Evolutionary conservation across 1,139 yeast genomes (phyloP).

Genomic region (Yamadazyma pseudoaaseri): DNA sequence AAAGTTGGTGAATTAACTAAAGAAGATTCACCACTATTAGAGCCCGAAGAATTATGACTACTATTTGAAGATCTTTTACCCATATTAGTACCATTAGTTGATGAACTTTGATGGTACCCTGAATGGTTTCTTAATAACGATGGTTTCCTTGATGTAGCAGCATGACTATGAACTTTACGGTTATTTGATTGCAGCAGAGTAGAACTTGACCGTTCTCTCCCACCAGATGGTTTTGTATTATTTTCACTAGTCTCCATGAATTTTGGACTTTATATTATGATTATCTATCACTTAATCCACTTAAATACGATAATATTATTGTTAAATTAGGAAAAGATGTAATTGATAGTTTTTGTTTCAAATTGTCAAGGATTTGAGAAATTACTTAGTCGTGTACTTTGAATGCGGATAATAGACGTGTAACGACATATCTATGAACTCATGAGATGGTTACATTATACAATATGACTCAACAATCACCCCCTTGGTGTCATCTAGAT

Average conservation of each 20-base stretch:
- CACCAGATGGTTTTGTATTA: background rate
- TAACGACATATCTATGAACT: background rate
- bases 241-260: conserved; percentile 2
- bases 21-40: conserved; percentile 11
- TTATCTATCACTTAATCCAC: no score
- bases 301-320: no score
- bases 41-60: conserved; percentile 10
- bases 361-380: background rate
- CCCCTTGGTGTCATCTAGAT: conserved; percentile 9
- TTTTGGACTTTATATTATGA: background rate
- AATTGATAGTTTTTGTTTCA: no score
- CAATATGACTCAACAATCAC: conserved; percentile 7
- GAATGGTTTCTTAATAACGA: conserved; percentile 22
- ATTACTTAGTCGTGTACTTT: background rate
- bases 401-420: background rate
- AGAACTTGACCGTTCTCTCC: conserved; percentile 9
- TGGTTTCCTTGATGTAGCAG: conserved; percentile 18
- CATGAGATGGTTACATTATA: conserved; percentile 19
- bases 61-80: conserved; percentile 8
- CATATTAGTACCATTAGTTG: conserved; percentile 2
- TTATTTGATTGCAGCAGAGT: conserved; percentile 7
- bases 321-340: no score
- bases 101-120: conserved; percentile 7
- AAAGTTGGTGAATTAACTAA: conserved; percentile 12
- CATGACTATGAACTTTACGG: conserved; percentile 11